Base-by-base conservation (phyloP, 1,139 yeast genomes). In the Zhuliangozyma blackwelliae region DNA sequence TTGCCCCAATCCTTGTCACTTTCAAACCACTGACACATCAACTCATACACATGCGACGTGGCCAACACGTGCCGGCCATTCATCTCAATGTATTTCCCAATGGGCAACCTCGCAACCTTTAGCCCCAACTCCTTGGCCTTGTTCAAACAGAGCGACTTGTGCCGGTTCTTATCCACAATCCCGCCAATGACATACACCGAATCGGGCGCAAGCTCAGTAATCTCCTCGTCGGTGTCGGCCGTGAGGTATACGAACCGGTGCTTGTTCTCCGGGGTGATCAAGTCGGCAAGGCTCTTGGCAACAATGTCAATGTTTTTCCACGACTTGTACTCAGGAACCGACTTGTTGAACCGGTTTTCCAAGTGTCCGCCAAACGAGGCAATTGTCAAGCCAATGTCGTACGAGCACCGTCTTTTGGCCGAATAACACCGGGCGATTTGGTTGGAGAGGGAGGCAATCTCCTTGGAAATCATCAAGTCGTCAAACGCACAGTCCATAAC, bases 161-260 rank as follows among this genome's bases (percentile, higher is more conserved):
- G 85, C 48, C 97, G 75, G 46, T 95, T 95, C 59, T 90, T 92
- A 59, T 92, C 98, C 7, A 92, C 97, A 38, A 92, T 90, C 0
- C 98, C 98, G 8, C 98, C 98, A 37, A 92, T 80, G 33, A 90
- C 77, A 51, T 92, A 92, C 0, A 94, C 84, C 57, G 73, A 72
- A 5, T 80, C 82, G 5, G 80, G 77, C 43, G 82, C 80, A 35
- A 92, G 64, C 13, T 74, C 76, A 27, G 84, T 61, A 16, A 75
- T 73, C 29, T 61, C 65, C 22, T 84, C 84, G 12, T 82, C 85
- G 0, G 96, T 82, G 50, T 92, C 98, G 0, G 97, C 95, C 1
- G 95, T 82, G 31, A 92, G 65, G 54, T 92, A 92, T 0, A 87
- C 72, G 40, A 67, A 66, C 5, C 66, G 64, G 13, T 60, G 57